phyloP scores from a whole-genome alignment of 2,329 filamentous ascomycete species.

The Fusarium annulatum region DNA sequence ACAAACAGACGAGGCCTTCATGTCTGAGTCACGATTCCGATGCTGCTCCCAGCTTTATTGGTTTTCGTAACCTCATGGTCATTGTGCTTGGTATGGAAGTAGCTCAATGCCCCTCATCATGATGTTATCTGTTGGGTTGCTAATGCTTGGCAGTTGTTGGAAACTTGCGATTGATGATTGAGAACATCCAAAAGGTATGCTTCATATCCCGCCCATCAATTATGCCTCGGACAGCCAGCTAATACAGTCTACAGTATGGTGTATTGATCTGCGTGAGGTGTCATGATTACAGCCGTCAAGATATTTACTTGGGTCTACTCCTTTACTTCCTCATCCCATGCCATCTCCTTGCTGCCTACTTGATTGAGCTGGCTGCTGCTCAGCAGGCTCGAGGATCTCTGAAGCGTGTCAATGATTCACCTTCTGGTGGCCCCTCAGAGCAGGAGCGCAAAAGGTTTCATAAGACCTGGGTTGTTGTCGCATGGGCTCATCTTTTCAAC shows the following conservation, averaged over 20 bases:
- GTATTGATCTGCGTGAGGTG: slow-evolving; percentile 92
- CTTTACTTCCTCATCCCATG: slow-evolving; percentile 91
- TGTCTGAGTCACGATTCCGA: slow-evolving; percentile 87
- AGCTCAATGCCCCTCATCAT: slow-evolving; percentile 18
- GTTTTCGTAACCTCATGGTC: slow-evolving; percentile 96
- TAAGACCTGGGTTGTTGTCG: slow-evolving; percentile 82
- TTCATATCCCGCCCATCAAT: not conserved
- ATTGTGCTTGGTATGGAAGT: slow-evolving; percentile 78
- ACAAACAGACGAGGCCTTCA: slow-evolving; percentile 77
- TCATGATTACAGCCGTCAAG: slow-evolving; percentile 85
- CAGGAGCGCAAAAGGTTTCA: slow-evolving; percentile 75
- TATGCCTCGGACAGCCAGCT: not conserved
- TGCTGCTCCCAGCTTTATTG: slow-evolving; percentile 83
- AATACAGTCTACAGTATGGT: slow-evolving; percentile 74
- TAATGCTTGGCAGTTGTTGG: slow-evolving; percentile 75
- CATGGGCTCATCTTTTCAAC: slow-evolving; percentile 84
- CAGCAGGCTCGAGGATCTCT: slow-evolving; percentile 78
- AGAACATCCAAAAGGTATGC: slow-evolving; percentile 90
- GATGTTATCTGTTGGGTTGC: slow-evolving; percentile 20
- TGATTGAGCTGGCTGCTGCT: slow-evolving; percentile 88
- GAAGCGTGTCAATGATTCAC: slow-evolving; percentile 63
- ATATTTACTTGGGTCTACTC: slow-evolving; percentile 78
- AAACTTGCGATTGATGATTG: slow-evolving; percentile 93
- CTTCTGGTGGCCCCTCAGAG: slow-evolving; percentile 58
- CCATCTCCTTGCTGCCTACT: slow-evolving; percentile 89